Base-by-base conservation (phyloP, 441 rosid genomes). In the Capsella rubella region DNA sequence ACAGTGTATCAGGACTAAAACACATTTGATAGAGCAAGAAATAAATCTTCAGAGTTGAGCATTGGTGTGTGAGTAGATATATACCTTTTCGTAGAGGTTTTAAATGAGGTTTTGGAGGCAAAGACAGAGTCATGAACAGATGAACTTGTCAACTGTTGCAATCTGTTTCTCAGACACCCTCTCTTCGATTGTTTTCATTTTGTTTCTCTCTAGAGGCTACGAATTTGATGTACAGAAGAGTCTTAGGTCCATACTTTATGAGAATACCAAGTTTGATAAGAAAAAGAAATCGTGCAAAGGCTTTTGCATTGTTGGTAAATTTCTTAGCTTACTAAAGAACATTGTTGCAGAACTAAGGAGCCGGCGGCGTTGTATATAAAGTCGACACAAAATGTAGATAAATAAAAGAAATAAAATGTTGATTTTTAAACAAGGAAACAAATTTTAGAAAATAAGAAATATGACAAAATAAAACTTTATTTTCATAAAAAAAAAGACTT, bases 111-210 rank as follows among this genome's bases (percentile, higher is more conserved):
- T 53, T 73, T 60, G 80, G 52, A 34, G 81, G 61, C 81, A 92
- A 87, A 69, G 82, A 59, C 50, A 77, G 35, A 68, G 88, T 83
- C n/a, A 84, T 76, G 31, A n/a, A n/a, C n/a, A n/a, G n/a, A n/a
- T n/a, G n/a, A 73, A 46, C 81, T 88, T 92, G 80, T 95, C 90
- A 29, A 85, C 79, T 16, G 81, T 61, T 27, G 84, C 86, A 75
- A 79, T 75, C 28, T 46, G 51, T 32, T 75, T 78, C 52, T 78
- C 81, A 18, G 59, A 68, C 25, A 67, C 65, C 2, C 47, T 49
- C 8, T 56, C 72, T 34, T 71, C 63, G 27, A 49, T 70, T 7
- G 53, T 39, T 55, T 47, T 61, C 72, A 53, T 80, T 28, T 74
- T 81, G 65, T 67, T 61, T 18, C 58, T 60, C 66, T 85, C 92